Percentiles rank a stretch among this genome's conserved stretches.
Conservation (phyloP, 306 rosid species). For the Hippophae rhamnoides region DNA sequence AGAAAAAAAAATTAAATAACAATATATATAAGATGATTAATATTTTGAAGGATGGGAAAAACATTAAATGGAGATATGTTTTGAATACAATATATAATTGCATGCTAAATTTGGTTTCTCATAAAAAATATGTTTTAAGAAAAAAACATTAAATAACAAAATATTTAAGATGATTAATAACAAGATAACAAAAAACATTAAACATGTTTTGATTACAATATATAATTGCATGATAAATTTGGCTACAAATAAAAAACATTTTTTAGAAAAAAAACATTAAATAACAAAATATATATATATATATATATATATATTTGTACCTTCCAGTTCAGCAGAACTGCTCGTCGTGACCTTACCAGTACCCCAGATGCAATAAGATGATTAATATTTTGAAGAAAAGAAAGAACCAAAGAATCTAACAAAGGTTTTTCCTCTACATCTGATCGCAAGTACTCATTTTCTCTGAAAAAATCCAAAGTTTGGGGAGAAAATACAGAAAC, state of each 20-base stretch:
- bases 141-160: no score
- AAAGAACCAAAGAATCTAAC: conserved; percentile 50
- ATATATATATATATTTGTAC: conserved; percentile 19
- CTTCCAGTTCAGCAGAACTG: conserved; percentile 85
- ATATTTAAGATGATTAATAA: no score
- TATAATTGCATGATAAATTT: neutral
- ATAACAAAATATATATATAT: neutral
- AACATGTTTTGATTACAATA: no score
- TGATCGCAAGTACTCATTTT: conserved; percentile 23
- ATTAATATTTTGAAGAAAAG: conserved; percentile 55
- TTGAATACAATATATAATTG: no score
- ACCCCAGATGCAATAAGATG: conserved; percentile 53
- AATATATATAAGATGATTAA: conserved; percentile 40
- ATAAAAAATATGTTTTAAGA: no score
- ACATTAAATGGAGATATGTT: no score
- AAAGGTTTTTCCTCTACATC: conserved; percentile 37
- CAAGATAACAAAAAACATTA: no score
- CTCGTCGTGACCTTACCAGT: conserved; percentile 71
- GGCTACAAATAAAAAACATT: neutral
- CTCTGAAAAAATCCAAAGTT: conserved; percentile 25
- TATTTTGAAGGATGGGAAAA: conserved; percentile 26
- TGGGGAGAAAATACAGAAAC: conserved; percentile 42
- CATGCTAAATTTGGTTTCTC: no score
- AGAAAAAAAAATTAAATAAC: neutral
- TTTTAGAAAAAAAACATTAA: neutral